Base-by-base conservation (phyloP, 768 basidiomycete genomes). In the Kwoniella dejecticola region DNA sequence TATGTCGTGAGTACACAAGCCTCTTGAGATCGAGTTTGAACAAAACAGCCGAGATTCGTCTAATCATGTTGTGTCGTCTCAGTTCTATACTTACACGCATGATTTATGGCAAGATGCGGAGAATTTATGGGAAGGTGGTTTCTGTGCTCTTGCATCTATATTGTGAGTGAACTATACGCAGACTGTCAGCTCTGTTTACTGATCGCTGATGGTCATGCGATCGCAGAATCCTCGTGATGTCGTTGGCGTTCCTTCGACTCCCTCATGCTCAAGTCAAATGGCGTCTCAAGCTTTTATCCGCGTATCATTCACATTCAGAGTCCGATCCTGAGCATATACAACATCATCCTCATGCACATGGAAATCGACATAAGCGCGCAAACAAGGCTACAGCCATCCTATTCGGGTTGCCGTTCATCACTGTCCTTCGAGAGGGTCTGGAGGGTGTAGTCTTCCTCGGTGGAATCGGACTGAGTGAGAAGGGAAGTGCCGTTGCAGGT, bases 391-490 rank as follows among this genome's bases (percentile, higher is more conserved):
- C 60, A 7, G 60, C 60, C 2, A 84, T 87, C 0, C 83, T 97
- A 30, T 90, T 97, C 81, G 71, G 92, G 24, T 83, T 97, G 2
- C 93, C 93, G 0, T 78, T 94, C 53, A 84, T 96, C 70, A 94
- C 92, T 6, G 90, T 97, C 48, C 82, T 96, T 40, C 87, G 93
- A 60, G 93, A 96, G 82, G 92, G 91, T 60, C 81, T 95, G 65
- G 93, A 96, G 77, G 92, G 89, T 0, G 87, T 94, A 59, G 82
- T 95, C 55, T 95, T 95, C 74, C 89, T 95, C 24, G 89, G 91
- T 2, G 91, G 92, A 45, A 66, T 91, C 72, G 55, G 49, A 68
- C 85, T 96, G 45, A 88, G 88, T 12, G 85, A 91, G 71, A 81
- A 86, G 4, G 91, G 89, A 1, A 84, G 83, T 1, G 84, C 91